Evolutionary conservation across 257 asterid genomes (phyloP).

Genomic region (Solanum boliviense): DNA sequence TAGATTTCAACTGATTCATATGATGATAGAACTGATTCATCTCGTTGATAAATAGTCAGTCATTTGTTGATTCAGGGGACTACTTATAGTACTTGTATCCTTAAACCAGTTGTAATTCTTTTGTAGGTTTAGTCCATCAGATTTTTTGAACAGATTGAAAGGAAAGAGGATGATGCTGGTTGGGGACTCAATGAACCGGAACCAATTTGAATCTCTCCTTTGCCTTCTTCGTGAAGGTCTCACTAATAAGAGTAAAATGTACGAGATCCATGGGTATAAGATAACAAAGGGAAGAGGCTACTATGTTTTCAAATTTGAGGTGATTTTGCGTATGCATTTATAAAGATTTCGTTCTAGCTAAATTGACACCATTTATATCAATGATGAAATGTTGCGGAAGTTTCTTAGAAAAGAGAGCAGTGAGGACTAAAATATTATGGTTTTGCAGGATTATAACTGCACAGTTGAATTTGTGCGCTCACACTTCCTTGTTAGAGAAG

Average conservation of each 20-base stretch:
- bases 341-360: neutral
- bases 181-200: conserved; percentile 98
- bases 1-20: neutral
- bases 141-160: conserved; percentile 75
- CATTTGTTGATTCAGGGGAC: neutral
- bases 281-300: conserved; percentile 94
- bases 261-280: conserved; percentile 72
- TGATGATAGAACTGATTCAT: neutral
- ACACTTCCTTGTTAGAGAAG: conserved; percentile 91
- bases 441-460: conserved; percentile 74
- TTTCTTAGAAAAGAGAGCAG: neutral
- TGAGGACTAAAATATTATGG: neutral
- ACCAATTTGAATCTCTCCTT: conserved; percentile 89
- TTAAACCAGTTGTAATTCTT: neutral
- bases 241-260: conserved; percentile 72
- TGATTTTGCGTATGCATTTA: conserved; percentile 2
- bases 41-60: neutral
- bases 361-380: neutral
- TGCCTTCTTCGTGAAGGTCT: conserved; percentile 79
- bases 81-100: neutral
- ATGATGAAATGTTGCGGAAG: neutral
- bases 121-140: conserved; percentile 74
- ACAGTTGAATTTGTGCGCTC: conserved; percentile 79
- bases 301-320: conserved; percentile 84
- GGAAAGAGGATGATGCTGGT: conserved; percentile 88